Conservation (phyloP, 2,329 filamentous ascomycete genomes). For the Chaetomium strumarium region DNA sequence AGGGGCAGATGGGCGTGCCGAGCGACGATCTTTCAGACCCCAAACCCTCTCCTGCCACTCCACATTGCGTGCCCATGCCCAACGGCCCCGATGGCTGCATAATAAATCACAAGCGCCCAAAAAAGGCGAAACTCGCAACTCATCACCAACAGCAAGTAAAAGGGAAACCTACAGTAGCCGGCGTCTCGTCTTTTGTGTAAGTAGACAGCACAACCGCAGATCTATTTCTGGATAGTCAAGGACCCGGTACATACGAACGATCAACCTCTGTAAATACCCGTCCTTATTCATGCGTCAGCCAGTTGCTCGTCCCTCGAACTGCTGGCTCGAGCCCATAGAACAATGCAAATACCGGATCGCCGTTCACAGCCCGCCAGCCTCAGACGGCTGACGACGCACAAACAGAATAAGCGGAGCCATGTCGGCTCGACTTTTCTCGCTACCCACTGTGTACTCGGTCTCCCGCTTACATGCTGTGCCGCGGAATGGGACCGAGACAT, state of each 20-base stretch:
- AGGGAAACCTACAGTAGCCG: no score
- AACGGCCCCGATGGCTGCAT: not conserved
- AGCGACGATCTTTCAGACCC: slow-evolving; percentile 5
- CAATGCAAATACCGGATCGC: not conserved
- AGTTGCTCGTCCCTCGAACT: no score
- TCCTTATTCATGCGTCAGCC: slow-evolving; percentile 2
- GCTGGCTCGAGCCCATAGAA: not conserved
- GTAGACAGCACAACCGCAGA: not conserved
- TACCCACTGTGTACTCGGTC: not conserved
- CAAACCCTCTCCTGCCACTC: not conserved
- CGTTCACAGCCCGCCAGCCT: not conserved
- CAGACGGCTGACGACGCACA: not conserved
- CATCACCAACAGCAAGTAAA: no score
- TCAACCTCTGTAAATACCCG: slow-evolving; percentile 8
- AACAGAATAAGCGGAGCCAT: not conserved
- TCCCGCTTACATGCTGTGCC: not conserved
- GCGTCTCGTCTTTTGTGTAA: no score
- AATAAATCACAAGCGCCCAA: no score
- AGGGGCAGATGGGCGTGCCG: not conserved
- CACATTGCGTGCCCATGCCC: not conserved
- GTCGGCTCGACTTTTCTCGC: not conserved
- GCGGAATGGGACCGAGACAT: not conserved
- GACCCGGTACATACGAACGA: not conserved
- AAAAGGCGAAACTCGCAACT: no score
- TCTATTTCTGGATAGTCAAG: not conserved